phyloP scores from a whole-genome alignment of 768 basidiomycete species.

The Lentinula aciculospora region DNA sequence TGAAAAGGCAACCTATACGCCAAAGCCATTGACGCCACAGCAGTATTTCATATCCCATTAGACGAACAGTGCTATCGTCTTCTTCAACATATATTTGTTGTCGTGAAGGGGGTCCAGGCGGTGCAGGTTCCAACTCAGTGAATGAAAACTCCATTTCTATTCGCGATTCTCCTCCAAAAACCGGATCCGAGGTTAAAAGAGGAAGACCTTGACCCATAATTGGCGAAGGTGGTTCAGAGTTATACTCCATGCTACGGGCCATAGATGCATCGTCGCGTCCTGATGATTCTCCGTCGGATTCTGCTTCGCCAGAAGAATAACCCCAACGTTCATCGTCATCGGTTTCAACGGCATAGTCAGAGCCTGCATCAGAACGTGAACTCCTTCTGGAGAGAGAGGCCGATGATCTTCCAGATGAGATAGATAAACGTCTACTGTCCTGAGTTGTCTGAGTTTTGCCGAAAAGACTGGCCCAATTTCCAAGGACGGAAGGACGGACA shows the following conservation, averaged over 20 bases:
- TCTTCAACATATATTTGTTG: conserved; percentile 85
- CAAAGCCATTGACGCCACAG: conserved; percentile 62
- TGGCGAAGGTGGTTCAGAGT: conserved; percentile 66
- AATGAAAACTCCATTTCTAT: conserved; percentile 74
- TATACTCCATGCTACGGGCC: conserved; percentile 62
- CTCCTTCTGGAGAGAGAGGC: conserved; percentile 43
- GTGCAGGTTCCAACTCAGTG: conserved; percentile 61
- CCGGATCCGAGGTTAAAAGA: conserved; percentile 64
- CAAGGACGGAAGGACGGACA: conserved; percentile 45
- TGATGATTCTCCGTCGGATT: conserved; percentile 34
- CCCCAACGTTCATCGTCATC: conserved; percentile 83
- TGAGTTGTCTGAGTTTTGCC: conserved; percentile 39
- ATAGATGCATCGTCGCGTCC: conserved; percentile 38
- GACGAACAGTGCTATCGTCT: conserved; percentile 84
- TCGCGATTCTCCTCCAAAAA: conserved; percentile 80
- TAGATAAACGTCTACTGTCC: conserved; percentile 40
- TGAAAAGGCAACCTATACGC: conserved; percentile 61
- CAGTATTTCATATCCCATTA: conserved; percentile 78
- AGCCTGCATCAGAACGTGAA: conserved; percentile 44
- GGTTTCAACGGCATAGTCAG: conserved; percentile 50
- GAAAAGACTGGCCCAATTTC: conserved; percentile 66
- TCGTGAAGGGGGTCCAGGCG: conserved; percentile 75
- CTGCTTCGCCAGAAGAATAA: conserved; percentile 84
- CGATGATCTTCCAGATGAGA: conserved; percentile 50
- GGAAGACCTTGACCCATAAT: conserved; percentile 50